Evolutionary conservation across 2,329 filamentous ascomycete genomes (phyloP), one percentile per base, ranked within the genome.

Genomic region (Niveomyces coronatus): DNA sequence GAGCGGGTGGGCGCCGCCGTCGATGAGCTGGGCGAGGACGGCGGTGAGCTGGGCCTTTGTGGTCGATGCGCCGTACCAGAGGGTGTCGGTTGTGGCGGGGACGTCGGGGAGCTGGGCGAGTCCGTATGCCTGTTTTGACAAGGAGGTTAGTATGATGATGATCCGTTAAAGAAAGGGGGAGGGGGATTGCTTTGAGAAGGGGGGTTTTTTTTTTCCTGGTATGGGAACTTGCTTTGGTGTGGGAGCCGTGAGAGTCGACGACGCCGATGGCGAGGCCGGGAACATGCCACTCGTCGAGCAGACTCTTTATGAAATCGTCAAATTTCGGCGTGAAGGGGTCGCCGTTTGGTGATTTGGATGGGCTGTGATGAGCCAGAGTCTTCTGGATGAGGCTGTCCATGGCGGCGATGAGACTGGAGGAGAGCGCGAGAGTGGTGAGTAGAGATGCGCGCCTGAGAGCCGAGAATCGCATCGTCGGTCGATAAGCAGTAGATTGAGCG

Each of bases 21-120:
- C 56, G 7, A 76, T 62, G 2, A 73, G 48, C 1, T 67, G 62
- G 1, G 76, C 51, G 3, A 79, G 50, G 0, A 62, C 59, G 1
- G 70, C 70, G 0, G 66, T 63, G 0, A 66, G 68, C 31, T 73
- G 64, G 2, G 70, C 67, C 48, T 79, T 79, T 13, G 70, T 74
- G 1, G 65, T 74, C 28, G 70, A 75, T 2, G 64, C 75, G 4
- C 60, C 62, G 40, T 68, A 71, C 55, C 71, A 77, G 3, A 78
- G 56, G 0, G 71, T 76, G 19, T 67, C 55, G 39, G 36, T 58
- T 48, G 46, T 63, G 41, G 44, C 65, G 52, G 44, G 62, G 56
- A 19, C 59, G 58, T 63, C 65, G 44, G 45, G 54, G 16, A 56
- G 22, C 1, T 45, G 51, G n/a, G 54, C 49, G 19, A 44, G 45